Evolutionary conservation across 148 eudicot species (phyloP), one percentile per base, ranked within the genome.

Genomic region (Agrostemma githago): DNA sequence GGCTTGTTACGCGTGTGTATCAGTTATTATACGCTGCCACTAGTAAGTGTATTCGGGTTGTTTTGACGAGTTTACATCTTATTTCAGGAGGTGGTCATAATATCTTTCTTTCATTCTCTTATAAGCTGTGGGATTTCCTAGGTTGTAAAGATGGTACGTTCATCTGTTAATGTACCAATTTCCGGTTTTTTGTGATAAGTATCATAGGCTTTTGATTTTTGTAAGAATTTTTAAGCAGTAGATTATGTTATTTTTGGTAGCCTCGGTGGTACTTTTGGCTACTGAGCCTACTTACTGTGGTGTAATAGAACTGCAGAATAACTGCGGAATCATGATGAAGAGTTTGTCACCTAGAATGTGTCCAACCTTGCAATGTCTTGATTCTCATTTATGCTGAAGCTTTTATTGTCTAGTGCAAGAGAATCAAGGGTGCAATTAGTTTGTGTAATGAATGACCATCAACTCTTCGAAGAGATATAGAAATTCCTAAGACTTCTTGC

Each of bases 61-160:
- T 48, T 69, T 56, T 69, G 57, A 69, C 34, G 72, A 69, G 51
- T 21, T 46, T 46, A 69, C 59, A 14, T 69, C 26, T 69, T 44
- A 51, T 51, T 43, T 12, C 59, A 69, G 72, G 72, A 11, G 58
- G 8, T 69, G 48, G 40, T 26, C 72, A 48, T 20, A 48, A 26
- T 20, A 12, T 48, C 5, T 5, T 6, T 43, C 72, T 21, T 21
- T 9, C 60, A 26, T 37, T 69, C 57, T 51, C 16, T n/a, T 21
- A 5, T 57, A 5, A 69, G 58, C 40, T 46, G 60, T 51, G 72
- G 72, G 9, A 69, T 46, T 48, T 69, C 59, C 1, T 69, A 12
- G 16, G 16, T 15, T 51, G 72, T 12, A 48, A 69, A 43, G 72
- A 69, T 69, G 72, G 72, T 69, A 69, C 12, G 72, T 26, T 12